Conservation (phyloP, 2,329 filamentous ascomycete species). For the Tolypocladium tropicale region DNA sequence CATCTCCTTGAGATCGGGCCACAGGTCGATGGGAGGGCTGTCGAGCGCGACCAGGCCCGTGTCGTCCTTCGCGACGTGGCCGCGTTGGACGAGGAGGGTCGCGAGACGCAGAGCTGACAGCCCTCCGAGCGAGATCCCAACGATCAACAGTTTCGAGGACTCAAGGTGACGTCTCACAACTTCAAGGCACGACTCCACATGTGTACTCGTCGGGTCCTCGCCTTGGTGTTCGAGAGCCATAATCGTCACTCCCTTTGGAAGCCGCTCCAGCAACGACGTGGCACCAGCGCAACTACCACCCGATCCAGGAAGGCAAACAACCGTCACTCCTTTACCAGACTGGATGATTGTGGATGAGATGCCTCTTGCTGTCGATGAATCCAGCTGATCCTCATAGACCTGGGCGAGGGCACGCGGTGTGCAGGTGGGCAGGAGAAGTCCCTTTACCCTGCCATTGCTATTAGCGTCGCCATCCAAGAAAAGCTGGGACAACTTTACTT, state of each 20-base stretch:
- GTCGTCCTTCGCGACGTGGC: not conserved
- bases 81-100: not conserved
- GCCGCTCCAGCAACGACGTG: not conserved
- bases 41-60: not conserved
- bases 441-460: not conserved
- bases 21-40: not conserved
- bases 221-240: constrained; percentile 1
- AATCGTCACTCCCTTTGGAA: not conserved
- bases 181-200: not conserved
- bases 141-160: not conserved
- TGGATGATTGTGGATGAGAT: not conserved
- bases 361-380: not conserved
- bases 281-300: not conserved
- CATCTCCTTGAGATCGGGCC: not conserved
- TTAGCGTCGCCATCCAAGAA: not conserved
- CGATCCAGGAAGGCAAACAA: not conserved
- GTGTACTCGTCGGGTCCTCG: not conserved
- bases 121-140: not conserved
- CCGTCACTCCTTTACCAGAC: not conserved
- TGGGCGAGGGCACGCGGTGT: not conserved
- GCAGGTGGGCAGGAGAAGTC: not conserved
- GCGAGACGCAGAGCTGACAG: not conserved
- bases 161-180: not conserved
- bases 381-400: not conserved
- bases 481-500: not conserved